Conservation (phyloP, 345 rosid species). For the Euphorbia pulcherrima region DNA sequence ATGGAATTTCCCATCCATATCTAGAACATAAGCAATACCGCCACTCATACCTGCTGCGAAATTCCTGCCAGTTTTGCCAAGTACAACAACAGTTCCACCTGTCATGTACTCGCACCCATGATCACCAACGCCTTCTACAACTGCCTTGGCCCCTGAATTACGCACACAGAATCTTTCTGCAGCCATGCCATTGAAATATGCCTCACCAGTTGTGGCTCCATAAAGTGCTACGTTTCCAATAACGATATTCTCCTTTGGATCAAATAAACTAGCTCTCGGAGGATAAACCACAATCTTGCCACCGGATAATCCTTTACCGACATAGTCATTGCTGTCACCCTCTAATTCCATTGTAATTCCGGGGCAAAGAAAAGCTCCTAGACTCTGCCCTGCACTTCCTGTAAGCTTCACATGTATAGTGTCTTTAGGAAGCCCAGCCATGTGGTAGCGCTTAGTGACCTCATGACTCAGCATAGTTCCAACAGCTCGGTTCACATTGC, state of each 20-base stretch:
- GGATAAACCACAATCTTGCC: slow-evolving; percentile 95
- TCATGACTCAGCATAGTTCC: slow-evolving; percentile 99
- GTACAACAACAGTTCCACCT: slow-evolving; percentile 92
- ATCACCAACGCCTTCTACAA: slow-evolving; percentile 99
- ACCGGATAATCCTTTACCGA: slow-evolving; percentile 97
- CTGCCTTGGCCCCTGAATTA: slow-evolving; percentile 96
- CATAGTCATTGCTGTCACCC: slow-evolving; percentile 97
- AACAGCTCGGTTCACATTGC: slow-evolving; percentile 96
- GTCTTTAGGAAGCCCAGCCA: slow-evolving; percentile 81
- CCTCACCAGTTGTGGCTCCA: slow-evolving; percentile 90
- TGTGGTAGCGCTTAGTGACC: slow-evolving; percentile 78
- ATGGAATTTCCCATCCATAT: slow-evolving; percentile 69
- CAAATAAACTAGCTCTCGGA: slow-evolving; percentile 78
- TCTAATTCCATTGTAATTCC: slow-evolving; percentile 88
- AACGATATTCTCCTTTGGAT: slow-evolving; percentile 93
- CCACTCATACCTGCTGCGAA: slow-evolving; percentile 99
- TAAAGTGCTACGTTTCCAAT: slow-evolving; percentile 97
- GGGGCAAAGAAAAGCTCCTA: slow-evolving; percentile 93
- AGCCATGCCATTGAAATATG: slow-evolving; percentile 97
- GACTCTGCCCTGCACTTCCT: slow-evolving; percentile 99
- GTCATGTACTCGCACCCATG: slow-evolving; percentile 99
- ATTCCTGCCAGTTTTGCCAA: slow-evolving; percentile 96
- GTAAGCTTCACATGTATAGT: slow-evolving; percentile 77
- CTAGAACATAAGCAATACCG: slow-evolving; percentile 90
- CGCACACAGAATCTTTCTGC: slow-evolving; percentile 99